These are phyloP conservation scores for Setaria viridis DNA, from an alignment of 202 grass and related monocot species.

Conservation along the genomic window DNA sequence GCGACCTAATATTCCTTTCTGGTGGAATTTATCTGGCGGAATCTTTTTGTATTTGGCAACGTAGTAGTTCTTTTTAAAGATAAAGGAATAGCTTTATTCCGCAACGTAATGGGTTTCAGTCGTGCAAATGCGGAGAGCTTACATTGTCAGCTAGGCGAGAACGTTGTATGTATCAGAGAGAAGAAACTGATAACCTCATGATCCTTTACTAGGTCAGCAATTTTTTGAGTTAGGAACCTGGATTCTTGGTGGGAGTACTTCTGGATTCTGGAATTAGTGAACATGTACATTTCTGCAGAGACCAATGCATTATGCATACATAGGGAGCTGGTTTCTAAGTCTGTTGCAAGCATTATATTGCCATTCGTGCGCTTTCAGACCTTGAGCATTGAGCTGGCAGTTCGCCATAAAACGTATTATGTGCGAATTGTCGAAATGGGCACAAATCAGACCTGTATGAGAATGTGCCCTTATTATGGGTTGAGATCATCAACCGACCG, in stretches of 20 bases:
- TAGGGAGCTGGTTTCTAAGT: neutral
- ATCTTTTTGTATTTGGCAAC: neutral
- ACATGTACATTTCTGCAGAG: neutral
- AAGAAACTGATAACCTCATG: neutral
- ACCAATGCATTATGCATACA: neutral
- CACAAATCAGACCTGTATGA: too few species aligned
- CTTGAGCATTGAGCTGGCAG: neutral
- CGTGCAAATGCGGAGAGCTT: slow-evolving; percentile 15
- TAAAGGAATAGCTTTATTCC: neutral
- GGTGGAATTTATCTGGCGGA: slow-evolving; percentile 2
- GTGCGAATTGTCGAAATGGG: neutral
- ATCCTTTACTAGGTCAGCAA: neutral
- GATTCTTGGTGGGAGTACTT: neutral
- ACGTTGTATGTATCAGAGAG: slow-evolving; percentile 16
- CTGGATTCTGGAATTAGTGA: neutral
- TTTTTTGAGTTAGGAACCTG: neutral
- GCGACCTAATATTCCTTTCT: neutral
- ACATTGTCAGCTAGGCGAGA: neutral
- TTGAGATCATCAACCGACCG: too few species aligned
- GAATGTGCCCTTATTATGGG: too few species aligned
- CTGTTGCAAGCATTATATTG: neutral
- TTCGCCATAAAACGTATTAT: neutral
- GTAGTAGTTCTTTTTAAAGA: neutral
- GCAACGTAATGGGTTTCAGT: neutral
- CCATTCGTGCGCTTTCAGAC: neutral